Evolutionary conservation across 129 eudicot genomes (phyloP).

Genomic region (Ambrosia artemisiifolia): DNA sequence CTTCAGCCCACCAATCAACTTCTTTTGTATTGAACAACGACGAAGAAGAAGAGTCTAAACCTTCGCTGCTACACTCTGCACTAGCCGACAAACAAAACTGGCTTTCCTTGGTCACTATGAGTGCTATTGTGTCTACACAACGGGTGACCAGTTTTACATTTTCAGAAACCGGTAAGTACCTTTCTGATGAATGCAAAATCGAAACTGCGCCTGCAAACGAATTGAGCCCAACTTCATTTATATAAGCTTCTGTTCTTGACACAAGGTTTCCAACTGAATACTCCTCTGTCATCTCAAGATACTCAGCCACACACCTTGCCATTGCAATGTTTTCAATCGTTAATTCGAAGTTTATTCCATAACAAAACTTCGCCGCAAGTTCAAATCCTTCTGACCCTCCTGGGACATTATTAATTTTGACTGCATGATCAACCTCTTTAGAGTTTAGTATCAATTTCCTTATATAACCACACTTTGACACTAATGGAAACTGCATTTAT

Average conservation of each 20-base stretch:
- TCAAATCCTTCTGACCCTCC: conserved; percentile 91
- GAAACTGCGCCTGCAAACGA: conserved; percentile 59
- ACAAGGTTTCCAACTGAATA: conserved; percentile 66
- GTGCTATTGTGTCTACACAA: conserved; percentile 76
- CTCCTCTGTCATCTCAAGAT: conserved; percentile 93
- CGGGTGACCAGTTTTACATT: conserved; percentile 67
- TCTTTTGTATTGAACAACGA: conserved; percentile 39
- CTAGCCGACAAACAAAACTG: conserved; percentile 35
- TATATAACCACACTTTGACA: conserved; percentile 79
- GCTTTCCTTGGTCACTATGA: conserved; percentile 62
- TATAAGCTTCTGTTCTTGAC: conserved; percentile 66
- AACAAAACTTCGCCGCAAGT: conserved; percentile 92
- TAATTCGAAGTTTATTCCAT: conserved; percentile 80
- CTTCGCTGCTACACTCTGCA: conserved; percentile 38
- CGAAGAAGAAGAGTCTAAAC: conserved; percentile 36
- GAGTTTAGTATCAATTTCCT: conserved; percentile 61
- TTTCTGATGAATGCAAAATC: conserved; percentile 60
- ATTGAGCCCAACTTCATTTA: conserved; percentile 69
- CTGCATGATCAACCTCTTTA: conserved; percentile 29
- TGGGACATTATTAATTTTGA: conserved; percentile 65
- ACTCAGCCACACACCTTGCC: conserved; percentile 85
- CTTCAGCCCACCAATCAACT: conserved; percentile 98
- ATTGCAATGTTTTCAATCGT: conserved; percentile 65
- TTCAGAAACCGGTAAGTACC: conserved; percentile 60
- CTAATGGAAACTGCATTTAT: conserved; percentile 67